Base-by-base conservation (phyloP, 1,139 yeast genomes). In the Pichia inconspicua region DNA sequence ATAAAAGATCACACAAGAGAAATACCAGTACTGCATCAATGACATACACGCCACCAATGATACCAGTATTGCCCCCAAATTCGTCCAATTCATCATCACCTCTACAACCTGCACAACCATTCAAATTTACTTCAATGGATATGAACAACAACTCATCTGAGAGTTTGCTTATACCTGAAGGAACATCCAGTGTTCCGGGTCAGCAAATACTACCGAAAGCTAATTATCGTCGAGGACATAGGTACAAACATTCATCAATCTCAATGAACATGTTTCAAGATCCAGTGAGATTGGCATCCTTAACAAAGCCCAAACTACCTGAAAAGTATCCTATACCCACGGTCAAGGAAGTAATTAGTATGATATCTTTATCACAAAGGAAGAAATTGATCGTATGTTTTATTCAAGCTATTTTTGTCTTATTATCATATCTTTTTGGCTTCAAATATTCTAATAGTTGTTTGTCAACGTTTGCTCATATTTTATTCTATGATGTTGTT, bases 191-290 rank as follows among this genome's bases (percentile, higher is more conserved):
- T 34, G 22, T 34, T 34, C 37, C 19, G 17, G 37, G 37, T 15
- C 53, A 41, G 25, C 71, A 30, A 63, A 59, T 56, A 65, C 67
- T 49, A 15, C 59, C 59, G 15, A 75, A 74, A 53, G 77, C 90
- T 0, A 80, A 85, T 0, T 94, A 87, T 60, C 79, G 97, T 69
- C 82, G 90, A 55, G 97, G 98, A 11, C 98, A 92, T 67, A 78
- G 90, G 58, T 92, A 92, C 63, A 92, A 92, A 64, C 97, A 92
- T 60, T 88, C 97, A 6, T 88, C 97, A n/a, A 96, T 92, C 6
- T 86, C 96, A 4, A 85, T 92, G 92, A 92, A 92, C 64, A 77
- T 90, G 63, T 92, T 92, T 65, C 96, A 87, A 62, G 97, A 90
- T 61, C 45, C 45, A 12, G 45, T 44, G n/a, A 25, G 48, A 22